phyloP scores from a whole-genome alignment of 208 protist genomes.

The Crithidia brevicula region DNA sequence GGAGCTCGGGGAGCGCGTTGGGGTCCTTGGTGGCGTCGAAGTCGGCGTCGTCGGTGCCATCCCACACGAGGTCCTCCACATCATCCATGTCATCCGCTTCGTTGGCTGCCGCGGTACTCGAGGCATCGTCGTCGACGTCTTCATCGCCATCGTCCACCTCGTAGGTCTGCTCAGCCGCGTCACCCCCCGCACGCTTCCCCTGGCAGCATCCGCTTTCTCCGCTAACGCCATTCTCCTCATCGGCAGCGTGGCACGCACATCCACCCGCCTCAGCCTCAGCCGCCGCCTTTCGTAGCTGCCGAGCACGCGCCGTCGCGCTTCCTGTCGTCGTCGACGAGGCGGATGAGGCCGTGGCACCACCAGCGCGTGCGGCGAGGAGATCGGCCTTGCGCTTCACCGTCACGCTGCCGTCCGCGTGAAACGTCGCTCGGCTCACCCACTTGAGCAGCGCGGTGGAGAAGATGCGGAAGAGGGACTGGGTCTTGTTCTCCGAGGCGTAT shows the following conservation, averaged over 20 bases:
- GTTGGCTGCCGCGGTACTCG: slow-evolving; percentile 22
- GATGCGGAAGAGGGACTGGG: slow-evolving; percentile 53
- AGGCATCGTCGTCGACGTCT: slow-evolving; percentile 21
- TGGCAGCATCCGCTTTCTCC: slow-evolving; percentile 1
- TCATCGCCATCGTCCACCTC: slow-evolving; percentile 32
- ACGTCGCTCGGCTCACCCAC: slow-evolving; percentile 63
- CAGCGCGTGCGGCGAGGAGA: too few relatives aligned
- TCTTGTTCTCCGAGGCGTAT: slow-evolving; percentile 73
- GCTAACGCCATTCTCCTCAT: neutral
- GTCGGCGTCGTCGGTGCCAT: slow-evolving; percentile 46
- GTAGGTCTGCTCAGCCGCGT: neutral
- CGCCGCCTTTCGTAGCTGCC: neutral
- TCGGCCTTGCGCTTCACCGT: slow-evolving; percentile 30
- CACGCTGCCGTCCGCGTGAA: slow-evolving; percentile 48
- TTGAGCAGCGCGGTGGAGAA: slow-evolving; percentile 65
- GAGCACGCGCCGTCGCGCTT: neutral
- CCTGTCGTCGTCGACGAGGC: neutral
- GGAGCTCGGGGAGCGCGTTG: slow-evolving; percentile 69
- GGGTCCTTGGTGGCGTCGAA: slow-evolving; percentile 33
- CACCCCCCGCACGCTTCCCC: neutral
- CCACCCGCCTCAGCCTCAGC: neutral
- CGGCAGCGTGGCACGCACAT: neutral
- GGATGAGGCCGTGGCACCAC: slow-evolving; percentile 1
- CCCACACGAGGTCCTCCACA: slow-evolving; percentile 71
- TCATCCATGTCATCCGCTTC: slow-evolving; percentile 53